Evolutionary conservation across 768 basidiomycete species (phyloP), one percentile per base, ranked within the genome.

Genomic region (Auriscalpium vulgare): DNA sequence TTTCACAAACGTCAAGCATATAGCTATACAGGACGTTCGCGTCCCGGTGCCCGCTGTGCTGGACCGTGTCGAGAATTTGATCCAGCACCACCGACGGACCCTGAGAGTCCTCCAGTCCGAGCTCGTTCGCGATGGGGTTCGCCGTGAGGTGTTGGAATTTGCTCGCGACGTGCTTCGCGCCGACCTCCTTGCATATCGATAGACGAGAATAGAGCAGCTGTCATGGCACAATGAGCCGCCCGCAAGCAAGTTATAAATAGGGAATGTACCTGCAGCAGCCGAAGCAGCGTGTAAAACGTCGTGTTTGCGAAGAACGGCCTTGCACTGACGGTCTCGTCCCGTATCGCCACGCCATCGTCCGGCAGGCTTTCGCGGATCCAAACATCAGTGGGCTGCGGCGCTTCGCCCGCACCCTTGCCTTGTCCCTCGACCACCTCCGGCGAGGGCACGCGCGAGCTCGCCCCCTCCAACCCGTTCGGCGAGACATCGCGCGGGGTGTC

Each of bases 131-230:
- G 43, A 94, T 78, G 16, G 85, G 83, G 72, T 97, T 94, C 43
- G 84, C 81, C 38, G 85, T 74, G 56, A 87, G 73, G 38, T 84
- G 76, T 21, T 78, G 77, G 63, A 90, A 82, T 62, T 81, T 82
- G 70, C 83, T 75, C 19, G 77, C 77, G 16, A 90, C 86, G 58
- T 87, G 79, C 56, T 80, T 77, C 21, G 79, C 78, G 11, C 91
- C 88, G 51, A 88, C 83, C 61, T 84, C 80, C 73, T 95, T 95
- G 75, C 93, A 95, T 68, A 80, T 80, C 49, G 85, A 72, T 51
- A 98, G 77, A 59, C 95, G 88, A 56, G 85, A 85, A 78, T 97
- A 95, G 61, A 97, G 78, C 62, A 92, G 72, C 95, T 98, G 68
- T 40, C 34, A n/a, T 1, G 17, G n/a, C 19, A 53, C 45, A 21